A percentile compares a stretch with the other conserved stretches of the same genome.
These are phyloP conservation scores for Capsella rubella DNA, from an alignment of 441 rosid genomes.

Conservation along the genomic window DNA sequence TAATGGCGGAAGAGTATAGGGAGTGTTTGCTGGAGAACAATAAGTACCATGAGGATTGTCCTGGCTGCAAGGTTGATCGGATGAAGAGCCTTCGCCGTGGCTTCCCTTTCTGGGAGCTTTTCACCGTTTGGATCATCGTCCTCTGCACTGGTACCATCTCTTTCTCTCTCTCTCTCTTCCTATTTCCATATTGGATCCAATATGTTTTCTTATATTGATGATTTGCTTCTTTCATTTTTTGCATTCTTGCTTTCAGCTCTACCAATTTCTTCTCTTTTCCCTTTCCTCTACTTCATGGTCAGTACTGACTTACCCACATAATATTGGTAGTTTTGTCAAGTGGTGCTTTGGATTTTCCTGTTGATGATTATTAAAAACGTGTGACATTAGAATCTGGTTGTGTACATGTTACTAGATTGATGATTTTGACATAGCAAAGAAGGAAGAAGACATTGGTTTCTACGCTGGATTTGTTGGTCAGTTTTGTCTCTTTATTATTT, in stretches of 20 bases:
- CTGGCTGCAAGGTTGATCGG: slow-evolving; percentile 82
- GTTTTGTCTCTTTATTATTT: slow-evolving; percentile 3
- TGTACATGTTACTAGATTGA: slow-evolving; percentile 50
- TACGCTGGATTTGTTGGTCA: slow-evolving; percentile 90
- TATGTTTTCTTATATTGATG: background rate
- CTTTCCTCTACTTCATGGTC: slow-evolving; percentile 79
- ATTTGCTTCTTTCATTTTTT: background rate
- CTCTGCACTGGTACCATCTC: slow-evolving; percentile 62
- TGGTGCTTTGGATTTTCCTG: background rate
- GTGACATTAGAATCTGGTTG: slow-evolving; percentile 7
- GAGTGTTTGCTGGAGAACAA: slow-evolving; percentile 61
- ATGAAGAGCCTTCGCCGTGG: slow-evolving; percentile 56
- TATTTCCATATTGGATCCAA: too few relatives aligned
- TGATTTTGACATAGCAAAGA: slow-evolving; percentile 69
- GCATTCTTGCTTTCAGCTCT: slow-evolving; percentile 60
- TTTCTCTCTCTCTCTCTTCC: too few relatives aligned
- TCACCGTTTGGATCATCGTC: slow-evolving; percentile 72
- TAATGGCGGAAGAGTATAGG: slow-evolving; percentile 47
- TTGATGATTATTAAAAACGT: background rate
- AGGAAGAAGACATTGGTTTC: slow-evolving; percentile 80
- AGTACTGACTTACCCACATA: background rate
- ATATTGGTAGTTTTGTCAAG: background rate
- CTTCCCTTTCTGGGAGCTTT: slow-evolving; percentile 61
- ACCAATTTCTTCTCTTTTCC: slow-evolving; percentile 89
- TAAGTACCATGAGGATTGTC: slow-evolving; percentile 62